Evolutionary conservation across 495 filamentous ascomycete genomes (phyloP), one percentile per base, ranked within the genome.

Genomic region (Penicillium canariense): DNA sequence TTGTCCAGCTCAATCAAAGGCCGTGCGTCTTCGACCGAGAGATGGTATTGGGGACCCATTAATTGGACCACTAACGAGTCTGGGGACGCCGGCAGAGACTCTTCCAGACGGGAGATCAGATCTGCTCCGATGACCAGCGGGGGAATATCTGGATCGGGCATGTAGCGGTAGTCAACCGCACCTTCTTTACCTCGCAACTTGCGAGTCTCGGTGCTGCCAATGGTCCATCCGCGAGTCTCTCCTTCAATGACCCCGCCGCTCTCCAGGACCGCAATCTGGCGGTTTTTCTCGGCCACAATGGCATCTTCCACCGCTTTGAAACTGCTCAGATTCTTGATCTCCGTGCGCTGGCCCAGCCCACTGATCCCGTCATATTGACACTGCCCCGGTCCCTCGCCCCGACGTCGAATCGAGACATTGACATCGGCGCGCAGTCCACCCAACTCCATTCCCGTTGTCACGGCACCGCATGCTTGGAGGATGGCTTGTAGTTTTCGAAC

Each of bases 311-410:
- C 87, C 1, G 92, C 88, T 66, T 95, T 96, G 76, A 97, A 90
- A 54, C 88, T 95, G 66, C 87, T 91, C 44, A 99, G 67, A 59
- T 99, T 99, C 71, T 99, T 99, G 76, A 99, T 97, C 73, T 99
- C 94, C 0, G 91, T 96, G 45, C 92, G 80, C 61, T 91, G 89
- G 7, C 94, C 94, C 11, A 97, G 78, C 0, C 78, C 79, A 5
- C 59, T 70, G 23, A 83, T 75, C 2, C 83, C 81, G 30, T 75
- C 63, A 62, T 87, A 86, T 14, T 74, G 71, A 45, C 72, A 68
- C 22, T 65, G 63, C 12, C 76, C 79, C 0, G 77, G 70, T 0
- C 63, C 64, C 5, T 65, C 69, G 36, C 73, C 64, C 8, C 80
- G 76, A 54, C 81, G 74, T 15, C 87, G 77, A 1, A 97, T 84